Conservation (phyloP, 805 yeast species). For the Tetrapisispora fleetii region DNA sequence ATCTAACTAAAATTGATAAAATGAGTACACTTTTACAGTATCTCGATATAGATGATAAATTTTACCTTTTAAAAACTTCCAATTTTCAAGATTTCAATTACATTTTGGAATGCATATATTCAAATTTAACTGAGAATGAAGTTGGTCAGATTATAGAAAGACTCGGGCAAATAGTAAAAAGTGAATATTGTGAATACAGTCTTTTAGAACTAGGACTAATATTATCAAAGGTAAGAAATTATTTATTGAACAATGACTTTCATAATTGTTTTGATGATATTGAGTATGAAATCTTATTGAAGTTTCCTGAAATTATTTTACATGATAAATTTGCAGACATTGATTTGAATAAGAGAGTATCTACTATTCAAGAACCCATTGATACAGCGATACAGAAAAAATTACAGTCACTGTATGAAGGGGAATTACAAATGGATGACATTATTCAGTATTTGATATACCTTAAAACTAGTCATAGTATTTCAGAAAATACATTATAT, state of each 20-base stretch:
- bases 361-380: conserved; percentile 28
- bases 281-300: neutral
- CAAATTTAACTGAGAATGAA: neutral
- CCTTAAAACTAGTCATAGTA: conserved; percentile 65
- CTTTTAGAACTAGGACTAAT: neutral
- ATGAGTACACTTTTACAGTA: neutral
- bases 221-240: neutral
- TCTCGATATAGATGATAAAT: neutral
- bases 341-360: neutral
- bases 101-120: neutral
- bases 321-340: neutral
- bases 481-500: conserved; percentile 91
- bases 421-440: conserved; percentile 78
- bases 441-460: conserved; percentile 69
- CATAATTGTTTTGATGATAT: neutral
- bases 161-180: neutral
- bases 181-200: neutral
- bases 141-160: no score
- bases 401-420: conserved; percentile 88
- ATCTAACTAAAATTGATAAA: neutral
- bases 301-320: neutral
- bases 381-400: conserved; percentile 88
- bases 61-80: neutral
- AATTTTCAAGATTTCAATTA: neutral
- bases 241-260: neutral